Evolutionary conservation across 148 eudicot species (phyloP).

Genomic region (Dianthus caryophyllus): DNA sequence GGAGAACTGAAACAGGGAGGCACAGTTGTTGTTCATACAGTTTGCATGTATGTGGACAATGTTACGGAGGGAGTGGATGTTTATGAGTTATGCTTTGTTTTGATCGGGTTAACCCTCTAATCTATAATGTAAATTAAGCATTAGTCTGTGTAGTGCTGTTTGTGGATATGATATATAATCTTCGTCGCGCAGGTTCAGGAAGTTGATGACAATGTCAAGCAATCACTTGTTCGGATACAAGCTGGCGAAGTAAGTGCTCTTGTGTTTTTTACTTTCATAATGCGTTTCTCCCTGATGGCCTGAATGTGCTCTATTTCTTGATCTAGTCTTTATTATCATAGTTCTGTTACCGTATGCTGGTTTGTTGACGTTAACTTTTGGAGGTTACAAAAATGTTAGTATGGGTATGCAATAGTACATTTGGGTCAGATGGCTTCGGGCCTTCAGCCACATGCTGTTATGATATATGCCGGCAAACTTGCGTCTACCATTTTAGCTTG

Average conservation of each 20-base stretch:
- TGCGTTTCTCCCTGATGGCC: constrained; percentile 6
- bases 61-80: neutral
- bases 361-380: neutral
- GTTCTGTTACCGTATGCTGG: neutral
- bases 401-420: neutral
- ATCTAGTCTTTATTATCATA: neutral
- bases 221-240: constrained; percentile 54
- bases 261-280: neutral
- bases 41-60: neutral
- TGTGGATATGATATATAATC: neutral
- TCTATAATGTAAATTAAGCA: neutral
- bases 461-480: neutral
- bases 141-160: neutral
- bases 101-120: neutral
- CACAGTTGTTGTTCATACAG: neutral
- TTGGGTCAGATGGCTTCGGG: neutral
- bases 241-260: constrained; percentile 48
- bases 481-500: neutral
- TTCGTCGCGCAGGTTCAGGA: constrained; percentile 44
- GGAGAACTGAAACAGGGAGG: neutral
- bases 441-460: no score
- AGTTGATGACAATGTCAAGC: constrained; percentile 57
- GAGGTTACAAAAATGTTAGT: neutral
- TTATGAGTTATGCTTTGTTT: neutral
- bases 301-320: neutral